phyloP scores from a whole-genome alignment of 306 rosid genomes.

The Vigna angularis region DNA sequence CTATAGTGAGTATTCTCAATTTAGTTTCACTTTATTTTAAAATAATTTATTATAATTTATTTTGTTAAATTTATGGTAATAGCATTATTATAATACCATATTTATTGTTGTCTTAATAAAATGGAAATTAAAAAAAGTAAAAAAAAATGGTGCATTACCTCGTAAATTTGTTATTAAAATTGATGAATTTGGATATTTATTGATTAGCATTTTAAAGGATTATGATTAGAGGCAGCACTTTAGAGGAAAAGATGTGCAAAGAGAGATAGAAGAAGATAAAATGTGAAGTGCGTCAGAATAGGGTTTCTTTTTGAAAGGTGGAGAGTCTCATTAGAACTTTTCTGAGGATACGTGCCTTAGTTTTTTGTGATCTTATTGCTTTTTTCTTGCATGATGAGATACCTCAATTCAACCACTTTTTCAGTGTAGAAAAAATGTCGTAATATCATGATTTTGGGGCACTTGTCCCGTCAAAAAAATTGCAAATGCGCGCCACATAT shows the following conservation, averaged over 20 bases:
- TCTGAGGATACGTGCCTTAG: not conserved
- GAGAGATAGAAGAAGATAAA: not conserved
- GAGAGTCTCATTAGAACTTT: not conserved
- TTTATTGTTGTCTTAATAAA: too few relatives aligned
- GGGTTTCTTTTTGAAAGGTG: not conserved
- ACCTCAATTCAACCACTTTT: not conserved
- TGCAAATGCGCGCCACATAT: not conserved
- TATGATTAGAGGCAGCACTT: not conserved
- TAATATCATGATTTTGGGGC: not conserved
- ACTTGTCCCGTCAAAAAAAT: not conserved
- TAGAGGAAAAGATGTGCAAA: not conserved
- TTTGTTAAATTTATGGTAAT: too few relatives aligned
- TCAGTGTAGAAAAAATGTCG: not conserved
- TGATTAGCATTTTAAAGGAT: not conserved
- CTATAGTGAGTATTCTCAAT: too few relatives aligned
- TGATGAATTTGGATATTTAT: too few relatives aligned
- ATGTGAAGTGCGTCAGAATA: not conserved
- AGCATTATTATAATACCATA: too few relatives aligned
- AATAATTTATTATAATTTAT: too few relatives aligned
- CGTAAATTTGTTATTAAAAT: too few relatives aligned
- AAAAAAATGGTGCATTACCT: too few relatives aligned
- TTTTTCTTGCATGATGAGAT: not conserved
- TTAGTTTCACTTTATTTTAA: too few relatives aligned
- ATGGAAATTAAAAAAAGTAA: too few relatives aligned
- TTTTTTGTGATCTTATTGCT: not conserved